phyloP scores from a whole-genome alignment of 345 rosid species.

The Sisymbrium irio region DNA sequence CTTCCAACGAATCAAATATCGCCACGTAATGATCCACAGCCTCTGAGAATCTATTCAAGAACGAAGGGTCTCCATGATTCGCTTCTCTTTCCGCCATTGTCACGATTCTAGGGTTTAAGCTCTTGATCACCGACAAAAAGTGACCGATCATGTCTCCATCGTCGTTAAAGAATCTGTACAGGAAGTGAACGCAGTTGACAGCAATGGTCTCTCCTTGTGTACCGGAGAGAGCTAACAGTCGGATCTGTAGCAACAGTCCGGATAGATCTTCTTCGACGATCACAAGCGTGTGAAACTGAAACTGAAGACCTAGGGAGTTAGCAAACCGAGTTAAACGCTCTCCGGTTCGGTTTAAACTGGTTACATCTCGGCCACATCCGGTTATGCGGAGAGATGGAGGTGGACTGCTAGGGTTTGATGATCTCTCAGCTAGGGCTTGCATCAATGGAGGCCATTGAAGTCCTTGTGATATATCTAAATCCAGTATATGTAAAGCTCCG shows the following conservation, averaged over 20 bases:
- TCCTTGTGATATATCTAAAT: constrained; percentile 95
- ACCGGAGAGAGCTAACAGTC: constrained; percentile 44
- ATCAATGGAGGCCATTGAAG: constrained; percentile 98
- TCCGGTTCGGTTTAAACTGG: constrained; percentile 64
- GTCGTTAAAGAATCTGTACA: constrained; percentile 58
- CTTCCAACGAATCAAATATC: constrained; percentile 82
- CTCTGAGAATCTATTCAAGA: constrained; percentile 67
- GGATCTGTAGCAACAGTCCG: constrained; percentile 40
- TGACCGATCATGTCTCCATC: constrained; percentile 45
- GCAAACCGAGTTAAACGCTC: constrained; percentile 83
- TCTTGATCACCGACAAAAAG: constrained; percentile 60
- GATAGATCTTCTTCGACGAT: constrained; percentile 52
- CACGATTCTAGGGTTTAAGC: constrained; percentile 67
- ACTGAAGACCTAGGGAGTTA: constrained; percentile 67
- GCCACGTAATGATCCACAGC: constrained; percentile 81
- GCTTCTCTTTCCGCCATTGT: constrained; percentile 88
- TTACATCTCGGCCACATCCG: constrained; percentile 69
- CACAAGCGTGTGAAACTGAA: constrained; percentile 75
- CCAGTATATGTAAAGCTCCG: constrained; percentile 66
- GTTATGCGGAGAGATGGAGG: constrained; percentile 75
- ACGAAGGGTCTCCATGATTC: constrained; percentile 62
- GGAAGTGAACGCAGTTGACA: constrained; percentile 71
- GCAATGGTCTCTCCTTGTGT: constrained; percentile 69
- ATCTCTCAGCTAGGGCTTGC: constrained; percentile 87
- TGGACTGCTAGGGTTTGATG: constrained; percentile 32